These are phyloP conservation scores for Ustilago cynodontis DNA, from an alignment of 1,284 basidiomycete species.

Conservation along the genomic window DNA sequence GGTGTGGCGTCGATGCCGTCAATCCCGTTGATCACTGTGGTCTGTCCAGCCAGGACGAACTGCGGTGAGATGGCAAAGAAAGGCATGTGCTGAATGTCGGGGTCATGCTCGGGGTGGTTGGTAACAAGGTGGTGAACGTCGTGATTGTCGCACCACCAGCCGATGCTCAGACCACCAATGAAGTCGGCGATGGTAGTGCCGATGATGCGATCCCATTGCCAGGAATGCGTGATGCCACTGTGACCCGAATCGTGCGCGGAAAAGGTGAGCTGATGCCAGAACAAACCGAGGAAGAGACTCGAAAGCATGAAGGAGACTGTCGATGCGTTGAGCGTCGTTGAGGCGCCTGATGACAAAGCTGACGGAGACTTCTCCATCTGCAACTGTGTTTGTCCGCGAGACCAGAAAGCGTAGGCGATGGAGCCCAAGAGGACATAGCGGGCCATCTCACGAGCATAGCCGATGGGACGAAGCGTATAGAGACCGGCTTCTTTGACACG, in stretches of 20 bases:
- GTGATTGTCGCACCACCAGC: conserved; percentile 99
- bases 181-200: conserved; percentile 86
- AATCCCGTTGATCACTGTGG: conserved; percentile 31
- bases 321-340: conserved; percentile 8
- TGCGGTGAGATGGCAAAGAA: conserved; percentile 93
- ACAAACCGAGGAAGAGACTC: conserved; percentile 84
- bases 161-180: conserved; percentile 89
- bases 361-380: background rate
- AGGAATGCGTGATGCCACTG: conserved; percentile 89
- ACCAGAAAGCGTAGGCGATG: conserved; percentile 76
- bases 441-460: conserved; percentile 87
- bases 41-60: conserved; percentile 73
- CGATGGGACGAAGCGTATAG: conserved; percentile 85
- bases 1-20: conserved; percentile 2
- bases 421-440: conserved; percentile 80
- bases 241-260: conserved; percentile 95
- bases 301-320: conserved; percentile 74
- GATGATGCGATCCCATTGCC: conserved; percentile 83
- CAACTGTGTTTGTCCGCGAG: conserved; percentile 39
- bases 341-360: background rate
- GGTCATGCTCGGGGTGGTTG: conserved; percentile 94
- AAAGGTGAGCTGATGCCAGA: conserved; percentile 96
- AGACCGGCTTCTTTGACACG: conserved; percentile 83
- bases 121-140: conserved; percentile 97
- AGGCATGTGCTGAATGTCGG: conserved; percentile 91